These are phyloP conservation scores for Solanum neorickii DNA, from an alignment of 257 asterid genomes.

Conservation along the genomic window DNA sequence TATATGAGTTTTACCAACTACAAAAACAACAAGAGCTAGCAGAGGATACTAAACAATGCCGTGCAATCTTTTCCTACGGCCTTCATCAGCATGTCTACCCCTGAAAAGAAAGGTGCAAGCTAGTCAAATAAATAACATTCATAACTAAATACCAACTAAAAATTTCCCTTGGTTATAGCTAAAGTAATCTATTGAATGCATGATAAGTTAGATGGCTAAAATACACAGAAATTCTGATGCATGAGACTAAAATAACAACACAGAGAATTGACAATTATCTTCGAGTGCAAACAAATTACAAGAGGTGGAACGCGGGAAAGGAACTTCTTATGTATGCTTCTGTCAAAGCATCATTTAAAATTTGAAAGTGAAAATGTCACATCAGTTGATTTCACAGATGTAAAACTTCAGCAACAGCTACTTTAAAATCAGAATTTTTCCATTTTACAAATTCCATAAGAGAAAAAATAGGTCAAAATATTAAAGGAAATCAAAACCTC, in stretches of 20 bases:
- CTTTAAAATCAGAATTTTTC: background rate
- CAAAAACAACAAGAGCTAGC: background rate
- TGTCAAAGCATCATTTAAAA: background rate
- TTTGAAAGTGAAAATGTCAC: background rate
- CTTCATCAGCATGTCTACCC: conserved; percentile 81
- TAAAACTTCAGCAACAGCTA: background rate
- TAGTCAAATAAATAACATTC: background rate
- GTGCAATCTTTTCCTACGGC: conserved; percentile 98
- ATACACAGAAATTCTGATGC: background rate
- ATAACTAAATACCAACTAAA: background rate
- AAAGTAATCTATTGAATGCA: background rate
- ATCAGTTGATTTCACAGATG: background rate
- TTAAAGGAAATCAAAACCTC: background rate
- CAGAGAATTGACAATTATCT: background rate
- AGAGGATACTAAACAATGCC: conserved; percentile 89
- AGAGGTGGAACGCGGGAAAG: background rate
- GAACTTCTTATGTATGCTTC: background rate
- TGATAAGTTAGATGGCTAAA: background rate
- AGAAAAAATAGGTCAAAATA: background rate
- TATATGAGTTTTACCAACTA: background rate
- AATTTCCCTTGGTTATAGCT: background rate
- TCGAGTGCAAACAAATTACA: background rate
- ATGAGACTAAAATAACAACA: background rate
- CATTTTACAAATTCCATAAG: background rate
- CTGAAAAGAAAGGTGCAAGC: conserved; percentile 22